These are phyloP conservation scores for Stephania japonica DNA, from an alignment of 164 flowering plant genomes.

Conservation along the genomic window DNA sequence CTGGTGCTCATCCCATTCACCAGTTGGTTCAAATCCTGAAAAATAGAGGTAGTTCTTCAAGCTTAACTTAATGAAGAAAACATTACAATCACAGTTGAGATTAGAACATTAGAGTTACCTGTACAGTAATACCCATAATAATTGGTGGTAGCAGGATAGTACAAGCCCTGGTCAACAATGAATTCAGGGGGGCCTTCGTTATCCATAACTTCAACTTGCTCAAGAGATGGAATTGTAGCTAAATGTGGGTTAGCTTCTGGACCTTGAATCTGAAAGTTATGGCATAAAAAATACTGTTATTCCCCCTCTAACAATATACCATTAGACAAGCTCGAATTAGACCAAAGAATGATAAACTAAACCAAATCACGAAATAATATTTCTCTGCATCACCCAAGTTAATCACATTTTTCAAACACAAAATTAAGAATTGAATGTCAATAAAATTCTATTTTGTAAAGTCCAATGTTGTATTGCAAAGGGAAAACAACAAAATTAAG, in stretches of 20 bases:
- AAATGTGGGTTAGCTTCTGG: conserved; percentile 28
- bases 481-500: too few species aligned
- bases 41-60: conserved; percentile 9
- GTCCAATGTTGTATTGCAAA: too few species aligned
- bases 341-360: neutral
- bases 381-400: too few species aligned
- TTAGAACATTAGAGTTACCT: conserved; percentile 33
- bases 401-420: too few species aligned
- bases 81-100: neutral
- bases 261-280: conserved; percentile 44
- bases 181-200: conserved; percentile 62
- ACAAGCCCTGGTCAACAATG: conserved; percentile 59
- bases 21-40: conserved; percentile 66
- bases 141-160: conserved; percentile 62
- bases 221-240: conserved; percentile 29
- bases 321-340: neutral
- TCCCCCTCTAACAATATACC: neutral
- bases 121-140: conserved; percentile 79
- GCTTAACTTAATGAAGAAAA: neutral
- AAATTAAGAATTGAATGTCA: too few species aligned
- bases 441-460: too few species aligned
- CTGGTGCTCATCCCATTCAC: conserved; percentile 76
- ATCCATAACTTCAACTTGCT: conserved; percentile 53
- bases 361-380: neutral
- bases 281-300: neutral